Evolutionary conservation across 2,329 filamentous ascomycete genomes (phyloP), one percentile per base, ranked within the genome.

Genomic region (Clarireedia homoeocarpa): DNA sequence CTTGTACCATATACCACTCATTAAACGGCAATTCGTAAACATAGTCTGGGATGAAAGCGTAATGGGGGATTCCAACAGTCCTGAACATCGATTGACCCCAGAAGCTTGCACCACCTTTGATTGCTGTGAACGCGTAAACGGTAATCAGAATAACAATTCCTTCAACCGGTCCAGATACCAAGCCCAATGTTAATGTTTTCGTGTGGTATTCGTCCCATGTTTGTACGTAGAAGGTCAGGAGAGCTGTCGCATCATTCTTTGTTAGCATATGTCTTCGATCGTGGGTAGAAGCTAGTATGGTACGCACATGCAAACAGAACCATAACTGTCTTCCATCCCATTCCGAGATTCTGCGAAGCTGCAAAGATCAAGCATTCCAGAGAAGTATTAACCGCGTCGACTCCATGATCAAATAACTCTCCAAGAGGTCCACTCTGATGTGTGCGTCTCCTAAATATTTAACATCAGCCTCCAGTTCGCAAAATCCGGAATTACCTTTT

Each of bases 131-230:
- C 38, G 83, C 82, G 71, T 94, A 97, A 58, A 99, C 84, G 55
- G 81, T 70, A 65, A 89, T 86, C 20, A 99, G 79, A 42, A 89
- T 91, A 48, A 97, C 74, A 55, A 99, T 86, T 51, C 94, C 94
- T 73, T 99, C 94, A 39, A 99, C 94, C 4, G 94, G 94, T 0
- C 94, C 94, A 62, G 92, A 96, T 63, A 99, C 80, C 60, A 97
- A 76, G 58, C 94, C 94, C 5, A 99, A 82, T 1, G 91, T 96
- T 48, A 99, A 81, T 3, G 91, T 94, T 72, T 96, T 91, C 51
- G 94, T 99, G 74, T 97, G 92, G 74, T 97, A 99, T 71, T 97
- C 94, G 69, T 99, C 94, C 94, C 94, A 99, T 36, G 94, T 97
- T 71, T 97, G 94, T 44, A 97, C 87, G 72, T 97, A 97, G 73